Base-by-base conservation (phyloP, 2,329 filamentous ascomycete species). In the Albophoma yamanashiensis region DNA sequence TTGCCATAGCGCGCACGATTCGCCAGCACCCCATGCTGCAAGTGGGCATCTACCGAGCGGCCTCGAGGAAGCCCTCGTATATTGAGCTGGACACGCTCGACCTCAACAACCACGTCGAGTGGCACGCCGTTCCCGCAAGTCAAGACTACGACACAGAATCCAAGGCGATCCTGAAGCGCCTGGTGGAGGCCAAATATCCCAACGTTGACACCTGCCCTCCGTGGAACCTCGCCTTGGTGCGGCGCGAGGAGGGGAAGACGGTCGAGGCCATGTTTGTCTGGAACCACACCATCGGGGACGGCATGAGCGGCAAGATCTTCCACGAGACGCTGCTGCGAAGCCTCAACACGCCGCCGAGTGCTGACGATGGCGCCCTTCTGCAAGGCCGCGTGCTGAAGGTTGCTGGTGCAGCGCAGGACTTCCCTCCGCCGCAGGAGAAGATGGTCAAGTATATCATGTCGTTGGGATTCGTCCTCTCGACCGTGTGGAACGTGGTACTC, bases 261-360 rank as follows among this genome's bases (percentile, higher is more conserved):
- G 7, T 65, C 22, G 62, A 67, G 20, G 55, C 61, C n/a, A 17
- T 66, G 7, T 62, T 65, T 53, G 62, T 58, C 4, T 62, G 56
- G n/a, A 63, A 61, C 40, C 65, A 67, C 55, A 40, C 61, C 3
- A 57, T 59, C 14, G 56, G n/a, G 11, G 65, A 67, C 31, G 65
- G 64, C 15, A 65, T 59, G 43, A 60, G 65, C 43, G 65, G 57
- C n/a, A 65, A 63, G 50, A 62, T 66, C n/a, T 66, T 66, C 39
- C 65, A 67, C 58, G 38, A 60, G 56, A 62, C 56, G n/a, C 55
- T 60, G n/a, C 55, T 60, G 40, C 55, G 38, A 17, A 38, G 55
- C n/a, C 57, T 59, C 34, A 59, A 34, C 3, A 11, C 27, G 17
- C 15, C 47, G 8, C 15, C 20, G 7, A 55, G 25, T 22, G 38